Evolutionary conservation across 495 filamentous ascomycete species (phyloP), one percentile per base, ranked within the genome.

Genomic region (Neurospora terricola): DNA sequence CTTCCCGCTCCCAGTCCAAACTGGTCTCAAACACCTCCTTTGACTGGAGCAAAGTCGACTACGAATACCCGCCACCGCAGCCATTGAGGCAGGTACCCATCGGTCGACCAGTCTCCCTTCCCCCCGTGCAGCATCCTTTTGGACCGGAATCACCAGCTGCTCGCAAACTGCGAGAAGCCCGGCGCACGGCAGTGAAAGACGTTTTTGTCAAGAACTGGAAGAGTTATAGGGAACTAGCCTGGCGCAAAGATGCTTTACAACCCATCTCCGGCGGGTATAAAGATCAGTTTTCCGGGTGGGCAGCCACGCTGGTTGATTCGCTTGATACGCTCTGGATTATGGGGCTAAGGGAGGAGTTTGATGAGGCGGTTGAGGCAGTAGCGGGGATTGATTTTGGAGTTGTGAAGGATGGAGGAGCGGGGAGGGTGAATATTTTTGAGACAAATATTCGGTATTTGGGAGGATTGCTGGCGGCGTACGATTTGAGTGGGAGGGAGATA

Each of bases 311-410:
- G 69, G 92, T 98, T 1, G 94, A 97, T 83, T 81, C 91, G 14
- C 83, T 97, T 66, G 94, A 98, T 78, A 93, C 91, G 3, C 82
- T 98, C 5, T 98, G 94, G 94, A 94, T 98, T 72, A 94, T 97
- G 92, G 93, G 88, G 9, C 76, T 97, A 78, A 88, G 91, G 77
- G 84, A 90, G 5, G 94, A 97, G 69, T 98, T 97, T 77, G 88
- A 93, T 69, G 90, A 93, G 74, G 95, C 93, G 4, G 89, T 94
- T 2, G 84, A 89, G 40, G 88, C 87, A 5, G 89, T 97, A 16
- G 87, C 87, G 36, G 81, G 87, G 69, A 94, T 97, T 71, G 93
- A 98, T 82, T 98, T 98, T 77, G 93, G 89, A 0, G 90, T 87
- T 10, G 81, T 80, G 4, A 93, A 90, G 9, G 5, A 16, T 5